Percentiles rank a stretch among this genome's conserved stretches.
Conservation (phyloP, 169 alveolate genomes). For the Prorocentrum cordatum region DNA sequence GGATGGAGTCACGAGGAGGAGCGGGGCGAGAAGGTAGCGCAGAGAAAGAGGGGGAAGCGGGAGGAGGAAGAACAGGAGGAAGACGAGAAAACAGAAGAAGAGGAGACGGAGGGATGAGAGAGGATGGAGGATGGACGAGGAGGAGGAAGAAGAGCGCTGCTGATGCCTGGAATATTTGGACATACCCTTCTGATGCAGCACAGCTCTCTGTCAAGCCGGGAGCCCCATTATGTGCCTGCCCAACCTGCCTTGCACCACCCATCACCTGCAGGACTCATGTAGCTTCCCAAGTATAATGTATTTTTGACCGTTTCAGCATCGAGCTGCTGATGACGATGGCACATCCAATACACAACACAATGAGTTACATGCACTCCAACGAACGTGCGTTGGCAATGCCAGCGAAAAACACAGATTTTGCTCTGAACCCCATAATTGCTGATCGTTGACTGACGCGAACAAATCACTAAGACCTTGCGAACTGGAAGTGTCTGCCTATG, state of each 20-base stretch:
- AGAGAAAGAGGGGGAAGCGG: not conserved
- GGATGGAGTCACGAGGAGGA: too few relatives aligned
- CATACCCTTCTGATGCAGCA: constrained; percentile 67
- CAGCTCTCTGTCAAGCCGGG: constrained; percentile 89
- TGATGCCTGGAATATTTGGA: not conserved
- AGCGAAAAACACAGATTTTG: too few relatives aligned
- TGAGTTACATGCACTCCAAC: not conserved
- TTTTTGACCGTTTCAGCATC: not conserved
- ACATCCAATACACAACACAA: not conserved
- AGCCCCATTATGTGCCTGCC: constrained; percentile 82
- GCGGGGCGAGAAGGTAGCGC: not conserved
- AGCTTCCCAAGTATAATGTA: constrained; percentile 76
- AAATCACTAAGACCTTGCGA: too few relatives aligned
- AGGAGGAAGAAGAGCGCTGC: not conserved
- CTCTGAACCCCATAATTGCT: too few relatives aligned
- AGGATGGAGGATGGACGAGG: not conserved
- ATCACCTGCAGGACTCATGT: constrained; percentile 87
- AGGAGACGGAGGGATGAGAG: not conserved
- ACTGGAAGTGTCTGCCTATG: too few relatives aligned
- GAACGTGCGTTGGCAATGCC: not conserved
- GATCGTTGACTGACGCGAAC: too few relatives aligned
- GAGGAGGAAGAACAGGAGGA: not conserved
- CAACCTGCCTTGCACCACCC: constrained; percentile 84
- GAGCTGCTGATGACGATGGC: not conserved
- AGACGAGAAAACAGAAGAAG: not conserved